Conservation (phyloP, 1,284 basidiomycete species). For the Trametes versicolor region DNA sequence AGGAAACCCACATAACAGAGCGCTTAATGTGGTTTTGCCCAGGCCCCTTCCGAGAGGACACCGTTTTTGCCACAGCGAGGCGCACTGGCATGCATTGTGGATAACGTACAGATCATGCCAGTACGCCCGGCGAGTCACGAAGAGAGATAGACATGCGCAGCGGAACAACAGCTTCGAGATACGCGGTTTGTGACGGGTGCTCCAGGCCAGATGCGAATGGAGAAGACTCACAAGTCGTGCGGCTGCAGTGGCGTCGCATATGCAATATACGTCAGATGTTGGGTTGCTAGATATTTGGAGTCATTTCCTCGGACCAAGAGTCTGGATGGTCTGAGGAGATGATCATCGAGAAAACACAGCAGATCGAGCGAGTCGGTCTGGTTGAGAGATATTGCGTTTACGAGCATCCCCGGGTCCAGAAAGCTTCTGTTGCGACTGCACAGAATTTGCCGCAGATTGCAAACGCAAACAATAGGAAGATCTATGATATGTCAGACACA, state of each 20-base stretch:
- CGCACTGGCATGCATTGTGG: not conserved
- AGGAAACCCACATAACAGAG: constrained; percentile 21
- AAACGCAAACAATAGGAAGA: too few relatives aligned
- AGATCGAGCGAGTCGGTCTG: too few relatives aligned
- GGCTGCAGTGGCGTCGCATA: not conserved
- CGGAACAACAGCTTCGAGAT: constrained; percentile 1
- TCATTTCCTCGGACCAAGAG: too few relatives aligned
- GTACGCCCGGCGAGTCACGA: not conserved
- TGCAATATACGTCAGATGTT: not conserved
- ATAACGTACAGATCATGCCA: constrained; percentile 22
- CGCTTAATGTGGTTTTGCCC: constrained; percentile 5
- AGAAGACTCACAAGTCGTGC: not conserved
- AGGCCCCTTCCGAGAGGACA: constrained; percentile 9
- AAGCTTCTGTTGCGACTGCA: too few relatives aligned
- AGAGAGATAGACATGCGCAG: not conserved
- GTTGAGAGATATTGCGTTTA: too few relatives aligned
- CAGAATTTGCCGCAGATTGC: too few relatives aligned
- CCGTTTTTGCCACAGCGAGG: constrained; percentile 1
- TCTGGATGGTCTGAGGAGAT: too few relatives aligned
- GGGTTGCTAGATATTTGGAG: not conserved
- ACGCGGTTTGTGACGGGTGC: constrained; percentile 14
- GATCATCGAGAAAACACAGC: too few relatives aligned
- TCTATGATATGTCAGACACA: too few relatives aligned
- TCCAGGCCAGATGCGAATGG: constrained; percentile 2
- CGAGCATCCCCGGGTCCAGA: too few relatives aligned